phyloP scores from a whole-genome alignment of 768 basidiomycete species.

The Gymnopilus dilepis region DNA sequence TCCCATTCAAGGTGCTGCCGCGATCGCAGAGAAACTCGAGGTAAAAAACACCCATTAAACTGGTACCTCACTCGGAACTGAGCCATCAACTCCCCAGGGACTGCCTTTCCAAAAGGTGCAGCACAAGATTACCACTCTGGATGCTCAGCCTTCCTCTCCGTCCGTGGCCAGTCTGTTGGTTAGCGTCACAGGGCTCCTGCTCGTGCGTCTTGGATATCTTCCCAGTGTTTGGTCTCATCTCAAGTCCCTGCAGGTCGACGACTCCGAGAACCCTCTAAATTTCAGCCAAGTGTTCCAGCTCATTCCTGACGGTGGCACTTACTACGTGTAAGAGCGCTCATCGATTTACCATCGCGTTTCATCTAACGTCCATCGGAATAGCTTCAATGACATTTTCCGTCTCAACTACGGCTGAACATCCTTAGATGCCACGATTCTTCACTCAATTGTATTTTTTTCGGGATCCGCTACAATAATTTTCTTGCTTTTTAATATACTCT shows the following conservation, averaged over 20 bases:
- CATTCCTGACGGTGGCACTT: slow-evolving; percentile 71
- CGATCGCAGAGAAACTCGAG: slow-evolving; percentile 75
- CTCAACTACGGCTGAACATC: slow-evolving; percentile 67
- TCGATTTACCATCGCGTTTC: background rate
- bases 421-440: slow-evolving; percentile 9
- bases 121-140: slow-evolving; percentile 83
- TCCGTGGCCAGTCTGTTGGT: slow-evolving; percentile 67
- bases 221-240: slow-evolving; percentile 7
- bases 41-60: slow-evolving; percentile 43
- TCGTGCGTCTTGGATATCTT: slow-evolving; percentile 45
- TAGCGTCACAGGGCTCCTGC: slow-evolving; percentile 85
- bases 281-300: slow-evolving; percentile 97
- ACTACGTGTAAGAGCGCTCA: slow-evolving; percentile 76
- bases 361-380: slow-evolving; percentile 30
- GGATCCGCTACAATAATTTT: slow-evolving; percentile 25
- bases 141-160: slow-evolving; percentile 84
- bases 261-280: slow-evolving; percentile 74
- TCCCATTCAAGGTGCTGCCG: slow-evolving; percentile 55
- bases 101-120: slow-evolving; percentile 83
- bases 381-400: slow-evolving; percentile 91
- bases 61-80: background rate
- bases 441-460: slow-evolving; percentile 23
- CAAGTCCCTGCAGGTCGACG: slow-evolving; percentile 70
- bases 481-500: slow-evolving; percentile 14
- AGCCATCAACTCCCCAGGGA: slow-evolving; percentile 42